Evolutionary conservation across 1,284 basidiomycete genomes (phyloP).

Genomic region (Moesziomyces parantarcticus): DNA sequence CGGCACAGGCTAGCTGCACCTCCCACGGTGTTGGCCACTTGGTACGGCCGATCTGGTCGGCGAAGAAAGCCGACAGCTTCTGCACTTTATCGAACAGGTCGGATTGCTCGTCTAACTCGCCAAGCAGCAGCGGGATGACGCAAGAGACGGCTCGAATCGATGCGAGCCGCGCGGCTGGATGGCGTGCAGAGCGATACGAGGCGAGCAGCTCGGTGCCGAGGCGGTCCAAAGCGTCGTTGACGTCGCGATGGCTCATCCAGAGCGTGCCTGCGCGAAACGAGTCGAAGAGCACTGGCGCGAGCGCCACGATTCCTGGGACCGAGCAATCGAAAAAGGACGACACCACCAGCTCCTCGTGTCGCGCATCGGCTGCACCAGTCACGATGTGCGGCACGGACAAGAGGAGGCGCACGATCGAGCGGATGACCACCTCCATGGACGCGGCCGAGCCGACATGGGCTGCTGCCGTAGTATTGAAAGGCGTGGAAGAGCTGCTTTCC

Average conservation of each 20-base stretch:
- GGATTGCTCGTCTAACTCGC: slow-evolving; percentile 16
- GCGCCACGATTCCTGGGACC: slow-evolving; percentile 4
- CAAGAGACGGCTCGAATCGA: slow-evolving; percentile 17
- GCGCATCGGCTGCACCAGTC: slow-evolving; percentile 7
- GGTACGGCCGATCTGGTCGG: slow-evolving; percentile 26
- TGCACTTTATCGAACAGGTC: slow-evolving; percentile 41
- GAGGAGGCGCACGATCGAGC: slow-evolving; percentile 11
- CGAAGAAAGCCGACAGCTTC: slow-evolving; percentile 35
- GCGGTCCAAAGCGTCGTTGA: slow-evolving; percentile 36
- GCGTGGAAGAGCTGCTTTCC: slow-evolving; percentile 13
- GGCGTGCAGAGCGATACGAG: slow-evolving; percentile 22
- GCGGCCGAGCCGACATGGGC: not conserved
- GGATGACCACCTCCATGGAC: slow-evolving; percentile 9
- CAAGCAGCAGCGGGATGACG: slow-evolving; percentile 20
- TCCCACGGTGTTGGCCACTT: slow-evolving; percentile 39
- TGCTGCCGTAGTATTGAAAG: not conserved
- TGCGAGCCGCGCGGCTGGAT: slow-evolving; percentile 19
- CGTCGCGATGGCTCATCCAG: slow-evolving; percentile 33
- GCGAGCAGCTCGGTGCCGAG: slow-evolving; percentile 39
- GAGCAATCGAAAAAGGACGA: slow-evolving; percentile 28
- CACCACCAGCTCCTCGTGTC: slow-evolving; percentile 22
- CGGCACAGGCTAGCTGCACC: slow-evolving; percentile 70
- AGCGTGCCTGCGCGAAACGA: slow-evolving; percentile 11
- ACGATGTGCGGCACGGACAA: slow-evolving; percentile 21
- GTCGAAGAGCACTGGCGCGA: slow-evolving; percentile 27